phyloP scores from a whole-genome alignment of 129 eudicot genomes.

The Arctium minus region DNA sequence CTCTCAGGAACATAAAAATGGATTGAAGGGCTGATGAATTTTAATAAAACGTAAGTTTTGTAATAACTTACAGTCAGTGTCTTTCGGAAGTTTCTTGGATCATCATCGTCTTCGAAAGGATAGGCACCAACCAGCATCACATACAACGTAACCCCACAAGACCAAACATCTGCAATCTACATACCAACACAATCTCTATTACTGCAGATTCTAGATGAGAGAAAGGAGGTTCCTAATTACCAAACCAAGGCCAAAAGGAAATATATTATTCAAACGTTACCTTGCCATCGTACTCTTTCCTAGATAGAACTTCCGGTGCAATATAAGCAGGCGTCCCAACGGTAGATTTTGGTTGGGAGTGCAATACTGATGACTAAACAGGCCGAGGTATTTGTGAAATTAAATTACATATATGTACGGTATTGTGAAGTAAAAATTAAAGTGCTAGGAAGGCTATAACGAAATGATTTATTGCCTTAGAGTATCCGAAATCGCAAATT shows the following conservation, averaged over 20 bases:
- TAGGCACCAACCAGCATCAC: constrained; percentile 89
- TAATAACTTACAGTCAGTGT: constrained; percentile 48
- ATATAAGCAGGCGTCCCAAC: constrained; percentile 88
- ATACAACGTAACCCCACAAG: constrained; percentile 84
- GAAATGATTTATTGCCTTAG: constrained; percentile 42
- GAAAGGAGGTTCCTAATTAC: background rate
- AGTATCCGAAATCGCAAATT: constrained; percentile 84
- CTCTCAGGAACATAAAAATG: background rate
- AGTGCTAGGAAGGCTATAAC: background rate
- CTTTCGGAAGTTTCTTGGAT: constrained; percentile 65
- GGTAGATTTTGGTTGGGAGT: constrained; percentile 77
- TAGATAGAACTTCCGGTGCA: constrained; percentile 68
- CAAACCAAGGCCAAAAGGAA: background rate
- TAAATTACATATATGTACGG: background rate
- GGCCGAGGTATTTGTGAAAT: background rate
- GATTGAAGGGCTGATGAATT: background rate
- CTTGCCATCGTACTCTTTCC: constrained; percentile 75
- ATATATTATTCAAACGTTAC: constrained; percentile 12
- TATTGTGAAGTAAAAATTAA: background rate
- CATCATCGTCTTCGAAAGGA: constrained; percentile 78
- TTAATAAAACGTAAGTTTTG: background rate
- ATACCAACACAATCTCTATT: background rate
- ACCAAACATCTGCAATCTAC: constrained; percentile 83
- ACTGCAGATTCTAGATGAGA: background rate
- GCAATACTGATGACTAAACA: constrained; percentile 55